Percentiles rank a stretch among this genome's conserved stretches.
Evolutionary conservation across 306 rosid genomes (phyloP).

Genomic region (Glycine soja): DNA sequence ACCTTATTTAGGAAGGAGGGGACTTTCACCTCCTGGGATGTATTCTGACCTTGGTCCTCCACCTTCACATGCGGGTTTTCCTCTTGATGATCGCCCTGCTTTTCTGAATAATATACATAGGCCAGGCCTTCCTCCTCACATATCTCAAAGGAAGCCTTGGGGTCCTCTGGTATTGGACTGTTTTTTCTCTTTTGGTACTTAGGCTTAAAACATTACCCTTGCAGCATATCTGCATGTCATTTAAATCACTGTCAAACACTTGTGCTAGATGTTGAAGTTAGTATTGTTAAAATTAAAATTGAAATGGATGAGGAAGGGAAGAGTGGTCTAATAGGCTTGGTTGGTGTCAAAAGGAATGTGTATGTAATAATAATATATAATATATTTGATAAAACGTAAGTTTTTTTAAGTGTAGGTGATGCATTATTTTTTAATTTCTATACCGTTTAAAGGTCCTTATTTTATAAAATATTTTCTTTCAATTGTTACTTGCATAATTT

Average conservation of each 20-base stretch:
- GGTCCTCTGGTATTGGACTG: constrained; percentile 76
- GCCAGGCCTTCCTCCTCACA: constrained; percentile 63
- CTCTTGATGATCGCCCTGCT: constrained; percentile 74
- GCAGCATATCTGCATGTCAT: constrained; percentile 17
- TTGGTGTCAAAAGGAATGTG: constrained; percentile 39
- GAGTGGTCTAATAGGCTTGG: constrained; percentile 5
- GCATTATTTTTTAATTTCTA: constrained; percentile 4
- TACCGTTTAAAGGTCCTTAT: constrained; percentile 9
- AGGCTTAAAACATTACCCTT: constrained; percentile 37
- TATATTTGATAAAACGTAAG: constrained; percentile 2
- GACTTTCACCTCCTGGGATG: constrained; percentile 86
- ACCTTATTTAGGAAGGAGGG: constrained; percentile 77
- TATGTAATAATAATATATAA: constrained; percentile 5
- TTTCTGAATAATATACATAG: constrained; percentile 68
- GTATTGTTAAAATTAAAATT: constrained; percentile 30
- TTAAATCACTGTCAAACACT: constrained; percentile 24
- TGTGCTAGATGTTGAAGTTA: constrained; percentile 28
- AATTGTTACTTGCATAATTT: constrained; percentile 28
- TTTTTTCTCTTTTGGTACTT: constrained; percentile 23
- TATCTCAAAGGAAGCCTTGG: constrained; percentile 90
- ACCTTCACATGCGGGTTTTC: constrained; percentile 68
- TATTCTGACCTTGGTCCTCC: constrained; percentile 75
- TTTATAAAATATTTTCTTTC: constrained; percentile 16
- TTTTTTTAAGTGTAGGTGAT: constrained; percentile 24
- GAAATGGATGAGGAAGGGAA: constrained; percentile 8